Evolutionary conservation across 2,329 filamentous ascomycete species (phyloP).

Genomic region (Pseudogymnoascus verrucosus): DNA sequence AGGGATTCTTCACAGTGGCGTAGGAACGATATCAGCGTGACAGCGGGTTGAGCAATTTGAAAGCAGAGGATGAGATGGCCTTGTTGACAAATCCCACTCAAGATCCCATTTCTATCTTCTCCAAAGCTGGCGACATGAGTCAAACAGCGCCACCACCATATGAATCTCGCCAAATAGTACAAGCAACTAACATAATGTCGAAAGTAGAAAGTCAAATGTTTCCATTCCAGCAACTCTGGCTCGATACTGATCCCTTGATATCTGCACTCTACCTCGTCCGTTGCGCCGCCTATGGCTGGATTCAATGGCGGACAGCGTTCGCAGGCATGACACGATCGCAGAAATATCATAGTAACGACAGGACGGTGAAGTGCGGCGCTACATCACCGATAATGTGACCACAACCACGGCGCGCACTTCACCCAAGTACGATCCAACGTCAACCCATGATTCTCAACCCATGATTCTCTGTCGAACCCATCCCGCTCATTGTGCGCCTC

Average conservation of each 20-base stretch:
- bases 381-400: background rate
- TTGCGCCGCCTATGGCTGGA: background rate
- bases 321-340: background rate
- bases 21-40: background rate
- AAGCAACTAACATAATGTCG: background rate
- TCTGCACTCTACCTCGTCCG: background rate
- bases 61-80: background rate
- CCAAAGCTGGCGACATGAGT: background rate
- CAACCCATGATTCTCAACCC: background rate
- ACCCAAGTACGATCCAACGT: background rate
- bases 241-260: background rate
- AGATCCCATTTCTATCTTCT: background rate
- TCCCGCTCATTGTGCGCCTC: constrained; percentile 15
- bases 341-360: background rate
- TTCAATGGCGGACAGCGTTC: background rate
- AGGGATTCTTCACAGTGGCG: background rate
- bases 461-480: constrained; percentile 9
- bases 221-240: background rate
- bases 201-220: background rate
- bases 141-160: background rate
- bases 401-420: background rate
- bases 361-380: background rate
- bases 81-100: background rate
- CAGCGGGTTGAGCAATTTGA: background rate
- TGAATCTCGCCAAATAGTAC: background rate